Evolutionary conservation across 306 rosid species (phyloP).

Genomic region (Trifolium repens): DNA sequence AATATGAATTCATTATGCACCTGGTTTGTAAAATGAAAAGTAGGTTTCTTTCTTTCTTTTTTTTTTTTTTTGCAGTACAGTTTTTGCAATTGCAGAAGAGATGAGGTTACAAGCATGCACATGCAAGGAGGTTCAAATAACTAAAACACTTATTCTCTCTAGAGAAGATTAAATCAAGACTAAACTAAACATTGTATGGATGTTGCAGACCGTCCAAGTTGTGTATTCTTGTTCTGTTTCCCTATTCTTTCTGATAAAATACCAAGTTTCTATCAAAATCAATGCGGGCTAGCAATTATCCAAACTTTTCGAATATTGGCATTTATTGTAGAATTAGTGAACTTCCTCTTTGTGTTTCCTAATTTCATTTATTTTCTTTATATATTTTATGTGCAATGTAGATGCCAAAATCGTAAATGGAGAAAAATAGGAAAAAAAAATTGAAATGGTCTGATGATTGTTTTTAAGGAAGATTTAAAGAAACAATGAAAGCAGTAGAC

Average conservation of each 20-base stretch:
- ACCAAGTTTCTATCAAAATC: constrained; percentile 1
- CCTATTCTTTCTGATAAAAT: neutral
- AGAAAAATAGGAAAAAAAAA: constrained; percentile 8
- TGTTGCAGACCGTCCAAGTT: neutral
- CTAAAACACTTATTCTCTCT: neutral
- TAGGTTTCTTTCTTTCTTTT: neutral
- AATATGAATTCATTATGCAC: constrained; percentile 7
- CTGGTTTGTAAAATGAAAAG: constrained; percentile 35
- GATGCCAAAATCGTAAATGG: constrained; percentile 17
- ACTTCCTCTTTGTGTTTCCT: neutral
- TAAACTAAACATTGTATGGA: constrained; percentile 11
- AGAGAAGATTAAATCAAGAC: constrained; percentile 33
- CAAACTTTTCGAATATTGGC: constrained; percentile 14
- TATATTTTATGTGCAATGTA: neutral
- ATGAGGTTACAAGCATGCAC: constrained; percentile 17
- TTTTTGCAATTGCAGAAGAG: constrained; percentile 25
- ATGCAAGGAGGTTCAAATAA: constrained; percentile 3
- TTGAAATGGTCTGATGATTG: constrained; percentile 23
- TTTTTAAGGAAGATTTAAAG: constrained; percentile 13
- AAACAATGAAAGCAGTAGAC: constrained; percentile 6
- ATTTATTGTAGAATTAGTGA: constrained; percentile 14
- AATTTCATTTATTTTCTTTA: constrained; percentile 12
- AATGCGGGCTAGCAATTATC: neutral
- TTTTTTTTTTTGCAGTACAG: neutral
- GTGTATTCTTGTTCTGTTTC: neutral